These are phyloP conservation scores for Mycena pura DNA, from an alignment of 768 basidiomycete genomes.

Conservation along the genomic window DNA sequence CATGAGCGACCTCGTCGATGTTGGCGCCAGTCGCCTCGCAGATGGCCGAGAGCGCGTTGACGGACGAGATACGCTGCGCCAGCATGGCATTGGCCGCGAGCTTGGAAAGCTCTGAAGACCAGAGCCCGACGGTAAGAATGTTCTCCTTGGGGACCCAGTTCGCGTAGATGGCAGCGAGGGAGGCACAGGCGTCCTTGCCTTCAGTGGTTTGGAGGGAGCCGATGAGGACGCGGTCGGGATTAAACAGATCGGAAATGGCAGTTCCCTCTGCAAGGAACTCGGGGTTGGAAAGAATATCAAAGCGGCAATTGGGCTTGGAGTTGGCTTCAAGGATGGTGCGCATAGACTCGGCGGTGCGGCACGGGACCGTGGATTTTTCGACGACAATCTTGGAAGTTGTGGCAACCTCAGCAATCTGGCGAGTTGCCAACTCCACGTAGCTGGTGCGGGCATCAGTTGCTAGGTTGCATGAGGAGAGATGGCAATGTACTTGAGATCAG, in stretches of 20 bases:
- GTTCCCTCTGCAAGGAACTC: conserved; percentile 99
- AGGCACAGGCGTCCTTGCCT: conserved; percentile 80
- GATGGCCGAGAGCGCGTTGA: conserved; percentile 98
- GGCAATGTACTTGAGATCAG: conserved; percentile 86
- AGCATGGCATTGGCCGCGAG: conserved; percentile 99
- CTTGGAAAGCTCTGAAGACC: conserved; percentile 98
- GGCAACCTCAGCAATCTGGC: conserved; percentile 92
- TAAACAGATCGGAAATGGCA: conserved; percentile 87
- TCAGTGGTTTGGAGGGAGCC: conserved; percentile 92
- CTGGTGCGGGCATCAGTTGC: conserved; percentile 48
- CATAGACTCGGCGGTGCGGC: conserved; percentile 99
- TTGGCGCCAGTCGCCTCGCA: conserved; percentile 99
- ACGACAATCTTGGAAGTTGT: conserved; percentile 96
- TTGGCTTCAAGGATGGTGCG: conserved; percentile 99
- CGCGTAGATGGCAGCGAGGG: conserved; percentile 83
- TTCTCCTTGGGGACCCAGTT: conserved; percentile 92
- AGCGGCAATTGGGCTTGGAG: conserved; percentile 87
- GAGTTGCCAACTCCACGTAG: conserved; percentile 96
- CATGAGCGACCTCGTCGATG: conserved; percentile 96
- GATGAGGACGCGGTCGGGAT: conserved; percentile 95
- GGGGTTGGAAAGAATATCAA: conserved; percentile 99
- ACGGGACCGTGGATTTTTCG: conserved; percentile 99
- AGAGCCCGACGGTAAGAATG: conserved; percentile 94
- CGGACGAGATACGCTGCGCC: conserved; percentile 97
- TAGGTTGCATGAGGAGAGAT: conserved; percentile 8